Conservation (phyloP, 2,329 filamentous ascomycete species). For the Fusarium metavorans region DNA sequence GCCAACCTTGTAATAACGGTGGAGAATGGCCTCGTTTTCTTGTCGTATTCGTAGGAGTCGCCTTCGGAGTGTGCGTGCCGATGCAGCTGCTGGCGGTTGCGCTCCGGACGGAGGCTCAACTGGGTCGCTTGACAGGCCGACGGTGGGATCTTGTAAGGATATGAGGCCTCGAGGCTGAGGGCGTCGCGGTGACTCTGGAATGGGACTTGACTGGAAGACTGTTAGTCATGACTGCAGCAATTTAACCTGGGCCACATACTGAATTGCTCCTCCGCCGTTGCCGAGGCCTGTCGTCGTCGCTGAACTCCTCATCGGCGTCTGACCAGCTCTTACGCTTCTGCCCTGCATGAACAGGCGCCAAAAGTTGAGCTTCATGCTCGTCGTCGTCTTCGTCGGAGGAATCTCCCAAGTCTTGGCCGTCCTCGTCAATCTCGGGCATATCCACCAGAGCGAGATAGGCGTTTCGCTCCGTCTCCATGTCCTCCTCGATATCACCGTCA, state of each 20-base stretch:
- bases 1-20: slow-evolving; percentile 87
- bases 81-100: slow-evolving; percentile 71
- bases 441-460: slow-evolving; percentile 88
- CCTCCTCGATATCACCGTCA: slow-evolving; percentile 93
- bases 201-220: slow-evolving; percentile 69
- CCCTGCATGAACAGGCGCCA: slow-evolving; percentile 58
- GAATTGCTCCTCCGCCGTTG: slow-evolving; percentile 91
- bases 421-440: slow-evolving; percentile 90
- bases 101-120: slow-evolving; percentile 69
- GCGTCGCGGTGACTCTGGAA: slow-evolving; percentile 72
- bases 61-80: slow-evolving; percentile 77
- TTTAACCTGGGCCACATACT: slow-evolving; percentile 60
- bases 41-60: slow-evolving; percentile 80
- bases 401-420: slow-evolving; percentile 71
- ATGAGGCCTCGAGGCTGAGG: slow-evolving; percentile 71
- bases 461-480: slow-evolving; percentile 78
- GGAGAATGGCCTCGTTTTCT: slow-evolving; percentile 81
- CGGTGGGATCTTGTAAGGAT: slow-evolving; percentile 62
- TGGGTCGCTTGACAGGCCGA: slow-evolving; percentile 61
- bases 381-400: slow-evolving; percentile 69
- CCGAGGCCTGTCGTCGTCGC: slow-evolving; percentile 79
- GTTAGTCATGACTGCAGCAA: slow-evolving; percentile 26
- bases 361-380: slow-evolving; percentile 54
- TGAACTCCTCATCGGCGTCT: slow-evolving; percentile 75
- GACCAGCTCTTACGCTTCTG: slow-evolving; percentile 86